Conservation (phyloP, 805 yeast species). For the Brettanomyces naardenensis region DNA sequence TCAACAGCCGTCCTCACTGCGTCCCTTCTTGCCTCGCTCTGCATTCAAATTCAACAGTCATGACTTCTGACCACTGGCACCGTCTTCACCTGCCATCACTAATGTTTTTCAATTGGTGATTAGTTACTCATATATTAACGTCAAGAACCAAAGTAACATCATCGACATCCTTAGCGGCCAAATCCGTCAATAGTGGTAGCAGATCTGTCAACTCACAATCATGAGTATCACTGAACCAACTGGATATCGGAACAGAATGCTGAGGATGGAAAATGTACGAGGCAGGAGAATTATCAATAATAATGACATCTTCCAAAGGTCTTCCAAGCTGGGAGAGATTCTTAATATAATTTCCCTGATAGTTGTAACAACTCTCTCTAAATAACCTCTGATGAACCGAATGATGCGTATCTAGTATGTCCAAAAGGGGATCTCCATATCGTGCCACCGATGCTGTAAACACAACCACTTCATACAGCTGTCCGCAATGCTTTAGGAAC, state of each 20-base stretch:
- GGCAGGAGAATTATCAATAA: constrained; percentile 96
- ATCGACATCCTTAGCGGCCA: constrained; percentile 62
- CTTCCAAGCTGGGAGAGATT: constrained; percentile 92
- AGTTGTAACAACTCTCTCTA: constrained; percentile 88
- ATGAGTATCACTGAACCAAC: constrained; percentile 98
- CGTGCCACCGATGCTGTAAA: constrained; percentile 94
- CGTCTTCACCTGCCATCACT: too few species aligned
- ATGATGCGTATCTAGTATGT: constrained; percentile 70
- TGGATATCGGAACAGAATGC: constrained; percentile 93
- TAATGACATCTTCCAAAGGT: constrained; percentile 76
- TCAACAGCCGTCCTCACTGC: too few species aligned
- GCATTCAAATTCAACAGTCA: too few species aligned
- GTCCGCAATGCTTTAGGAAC: constrained; percentile 74
- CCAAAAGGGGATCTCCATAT: constrained; percentile 92
- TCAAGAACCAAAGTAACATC: constrained; percentile 85
- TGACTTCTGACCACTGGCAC: too few species aligned
- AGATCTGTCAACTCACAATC: constrained; percentile 92
- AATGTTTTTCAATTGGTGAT: too few species aligned
- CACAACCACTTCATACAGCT: constrained; percentile 88
- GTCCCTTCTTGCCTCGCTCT: too few species aligned
- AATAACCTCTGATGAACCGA: constrained; percentile 86
- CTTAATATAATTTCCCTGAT: constrained; percentile 92
- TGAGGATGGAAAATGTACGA: constrained; percentile 97
- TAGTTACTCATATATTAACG: constrained; percentile 41
- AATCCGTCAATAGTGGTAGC: constrained; percentile 82